A percentile compares a stretch with the other conserved stretches of the same genome.
Conservation (phyloP, 441 rosid species). For the Codiaeum variegatum region DNA sequence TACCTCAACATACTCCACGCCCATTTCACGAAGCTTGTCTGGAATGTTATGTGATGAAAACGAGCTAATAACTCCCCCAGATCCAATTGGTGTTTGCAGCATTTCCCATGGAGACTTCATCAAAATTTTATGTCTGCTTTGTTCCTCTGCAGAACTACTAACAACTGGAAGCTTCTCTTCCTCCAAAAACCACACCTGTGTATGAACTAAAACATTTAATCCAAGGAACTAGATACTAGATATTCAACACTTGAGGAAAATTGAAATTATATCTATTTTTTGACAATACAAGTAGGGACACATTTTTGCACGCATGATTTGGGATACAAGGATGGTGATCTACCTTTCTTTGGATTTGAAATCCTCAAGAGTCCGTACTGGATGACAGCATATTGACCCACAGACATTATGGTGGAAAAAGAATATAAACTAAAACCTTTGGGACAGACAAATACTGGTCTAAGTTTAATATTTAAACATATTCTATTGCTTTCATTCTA, state of each 20-base stretch:
- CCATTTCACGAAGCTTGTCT: conserved; percentile 48
- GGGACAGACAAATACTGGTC: not conserved
- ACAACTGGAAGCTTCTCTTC: conserved; percentile 79
- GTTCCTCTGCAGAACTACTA: conserved; percentile 43
- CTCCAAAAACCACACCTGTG: conserved; percentile 72
- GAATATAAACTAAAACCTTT: not conserved
- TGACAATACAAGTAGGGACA: not conserved
- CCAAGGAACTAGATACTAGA: conserved; percentile 5
- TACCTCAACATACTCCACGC: conserved; percentile 71
- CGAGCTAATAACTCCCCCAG: conserved; percentile 62
- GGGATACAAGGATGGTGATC: not conserved
- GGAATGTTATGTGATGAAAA: conserved; percentile 52
- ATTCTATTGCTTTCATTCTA: not conserved
- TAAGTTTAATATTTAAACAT: not conserved
- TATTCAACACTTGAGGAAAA: not conserved
- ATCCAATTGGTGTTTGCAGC: conserved; percentile 74
- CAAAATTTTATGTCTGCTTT: conserved; percentile 55
- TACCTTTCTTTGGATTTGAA: not conserved
- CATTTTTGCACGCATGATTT: not conserved
- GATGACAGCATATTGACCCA: not conserved
- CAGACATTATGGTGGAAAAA: not conserved
- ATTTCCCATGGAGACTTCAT: conserved; percentile 95
- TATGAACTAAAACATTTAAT: not conserved
- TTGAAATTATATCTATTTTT: not conserved
- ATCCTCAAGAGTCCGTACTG: not conserved